Conservation (phyloP, 768 basidiomycete genomes). For the Mycena filopes region DNA sequence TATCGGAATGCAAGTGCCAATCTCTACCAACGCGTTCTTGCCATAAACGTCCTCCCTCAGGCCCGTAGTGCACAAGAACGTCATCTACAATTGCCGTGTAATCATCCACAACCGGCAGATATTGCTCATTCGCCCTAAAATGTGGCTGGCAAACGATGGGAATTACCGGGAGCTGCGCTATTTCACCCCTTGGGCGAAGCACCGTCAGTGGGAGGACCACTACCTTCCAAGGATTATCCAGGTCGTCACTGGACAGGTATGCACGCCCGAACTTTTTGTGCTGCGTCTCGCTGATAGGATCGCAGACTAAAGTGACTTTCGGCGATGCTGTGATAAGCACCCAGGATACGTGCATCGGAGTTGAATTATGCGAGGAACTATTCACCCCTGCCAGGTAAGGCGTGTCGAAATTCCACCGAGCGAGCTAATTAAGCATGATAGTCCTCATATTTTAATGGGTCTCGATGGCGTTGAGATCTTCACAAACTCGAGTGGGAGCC, state of each 20-base stretch:
- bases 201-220: constrained; percentile 90
- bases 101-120: constrained; percentile 90
- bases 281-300: constrained; percentile 5
- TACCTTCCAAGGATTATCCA: constrained; percentile 91
- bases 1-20: constrained; percentile 84
- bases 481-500: constrained; percentile 98
- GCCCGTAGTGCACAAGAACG: constrained; percentile 98
- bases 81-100: constrained; percentile 96
- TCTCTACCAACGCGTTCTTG: neutral
- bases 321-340: constrained; percentile 97
- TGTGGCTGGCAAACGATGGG: constrained; percentile 99
- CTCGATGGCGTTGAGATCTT: constrained; percentile 99
- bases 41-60: constrained; percentile 51
- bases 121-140: constrained; percentile 95
- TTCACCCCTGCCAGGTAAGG: constrained; percentile 96
- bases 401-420: constrained; percentile 25
- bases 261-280: neutral
- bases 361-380: constrained; percentile 97
- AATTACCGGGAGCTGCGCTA: constrained; percentile 92
- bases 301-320: constrained; percentile 88
- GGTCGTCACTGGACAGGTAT: constrained; percentile 88
- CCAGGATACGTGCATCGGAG: constrained; percentile 93
- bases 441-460: constrained; percentile 98
- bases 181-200: constrained; percentile 96
- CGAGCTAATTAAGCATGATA: constrained; percentile 42